These are phyloP conservation scores for Eurotiales sp. DNA, from an alignment of 2,329 filamentous ascomycete genomes.

Conservation along the genomic window DNA sequence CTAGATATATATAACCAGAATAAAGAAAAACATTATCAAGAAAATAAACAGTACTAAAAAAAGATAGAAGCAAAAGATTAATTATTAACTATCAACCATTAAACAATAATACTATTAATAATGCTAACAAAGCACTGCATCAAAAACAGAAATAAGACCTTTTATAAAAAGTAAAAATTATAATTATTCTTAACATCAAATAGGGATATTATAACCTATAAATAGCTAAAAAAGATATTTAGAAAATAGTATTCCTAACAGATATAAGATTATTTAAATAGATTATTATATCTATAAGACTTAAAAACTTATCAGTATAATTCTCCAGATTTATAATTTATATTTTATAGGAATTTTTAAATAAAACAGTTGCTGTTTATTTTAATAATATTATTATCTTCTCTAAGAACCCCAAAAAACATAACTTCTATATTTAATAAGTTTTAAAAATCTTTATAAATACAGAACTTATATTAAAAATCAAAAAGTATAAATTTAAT, in stretches of 20 bases:
- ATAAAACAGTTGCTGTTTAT: neutral
- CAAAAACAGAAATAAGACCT: too few species aligned
- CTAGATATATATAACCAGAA: too few species aligned
- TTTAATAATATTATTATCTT: conserved; percentile 2
- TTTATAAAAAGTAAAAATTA: conserved; percentile 1
- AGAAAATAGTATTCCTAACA: neutral
- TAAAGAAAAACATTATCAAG: too few species aligned
- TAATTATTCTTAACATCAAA: conserved; percentile 1
- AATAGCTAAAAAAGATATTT: neutral
- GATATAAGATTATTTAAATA: neutral
- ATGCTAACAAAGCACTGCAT: too few species aligned
- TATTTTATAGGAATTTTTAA: neutral
- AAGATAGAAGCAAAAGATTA: neutral
- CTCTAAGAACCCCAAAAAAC: neutral
- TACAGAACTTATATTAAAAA: too few species aligned
- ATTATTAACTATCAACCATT: too few species aligned
- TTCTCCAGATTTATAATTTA: neutral
- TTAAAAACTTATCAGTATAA: neutral
- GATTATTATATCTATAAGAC: neutral
- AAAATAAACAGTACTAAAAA: too few species aligned
- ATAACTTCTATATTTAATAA: neutral
- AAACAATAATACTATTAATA: too few species aligned
- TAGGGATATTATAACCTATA: neutral
- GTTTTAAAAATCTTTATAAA: neutral
- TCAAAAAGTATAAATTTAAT: too few species aligned